Evolutionary conservation across 148 eudicot species (phyloP).

Genomic region (Rhododendron simsii): DNA sequence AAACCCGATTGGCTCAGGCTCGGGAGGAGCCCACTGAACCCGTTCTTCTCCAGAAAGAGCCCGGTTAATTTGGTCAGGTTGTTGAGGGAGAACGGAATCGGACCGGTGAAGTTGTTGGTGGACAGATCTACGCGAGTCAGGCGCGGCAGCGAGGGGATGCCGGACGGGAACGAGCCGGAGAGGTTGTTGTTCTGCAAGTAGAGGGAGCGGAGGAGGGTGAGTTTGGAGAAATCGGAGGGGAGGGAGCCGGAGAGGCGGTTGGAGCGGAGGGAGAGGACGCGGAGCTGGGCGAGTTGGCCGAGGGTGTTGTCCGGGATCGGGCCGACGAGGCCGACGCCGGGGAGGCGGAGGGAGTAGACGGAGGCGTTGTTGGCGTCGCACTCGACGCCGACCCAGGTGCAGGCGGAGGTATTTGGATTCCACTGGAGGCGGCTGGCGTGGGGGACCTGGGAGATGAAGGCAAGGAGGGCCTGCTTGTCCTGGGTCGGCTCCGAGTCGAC

Average conservation of each 20-base stretch:
- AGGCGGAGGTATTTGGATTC: conserved; percentile 51
- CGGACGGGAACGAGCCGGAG: conserved; percentile 58
- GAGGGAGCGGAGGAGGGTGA: conserved; percentile 46
- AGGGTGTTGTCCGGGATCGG: conserved; percentile 43
- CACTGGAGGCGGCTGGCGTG: conserved; percentile 59
- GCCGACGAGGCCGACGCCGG: conserved; percentile 65
- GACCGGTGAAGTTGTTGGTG: conserved; percentile 49
- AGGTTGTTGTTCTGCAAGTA: conserved; percentile 58
- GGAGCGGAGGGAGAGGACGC: conserved; percentile 42
- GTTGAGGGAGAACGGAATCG: conserved; percentile 65
- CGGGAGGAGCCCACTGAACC: conserved; percentile 58
- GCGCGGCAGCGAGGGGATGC: conserved; percentile 40
- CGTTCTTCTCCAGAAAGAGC: conserved; percentile 50
- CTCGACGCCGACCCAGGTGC: conserved; percentile 67
- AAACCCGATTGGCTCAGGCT: conserved; percentile 35
- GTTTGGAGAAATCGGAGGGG: conserved; percentile 52
- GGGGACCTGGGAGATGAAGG: conserved; percentile 47
- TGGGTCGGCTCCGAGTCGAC: conserved; percentile 54
- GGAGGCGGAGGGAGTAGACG: conserved; percentile 55
- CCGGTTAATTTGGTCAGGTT: conserved; percentile 48
- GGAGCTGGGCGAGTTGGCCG: conserved; percentile 32
- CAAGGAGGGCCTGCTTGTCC: conserved; percentile 65
- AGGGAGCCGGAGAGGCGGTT: conserved; percentile 38
- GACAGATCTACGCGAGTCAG: conserved; percentile 65
- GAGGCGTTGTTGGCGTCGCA: conserved; percentile 46